Base-by-base conservation (phyloP, 345 rosid species). In the Linum usitatissimum region DNA sequence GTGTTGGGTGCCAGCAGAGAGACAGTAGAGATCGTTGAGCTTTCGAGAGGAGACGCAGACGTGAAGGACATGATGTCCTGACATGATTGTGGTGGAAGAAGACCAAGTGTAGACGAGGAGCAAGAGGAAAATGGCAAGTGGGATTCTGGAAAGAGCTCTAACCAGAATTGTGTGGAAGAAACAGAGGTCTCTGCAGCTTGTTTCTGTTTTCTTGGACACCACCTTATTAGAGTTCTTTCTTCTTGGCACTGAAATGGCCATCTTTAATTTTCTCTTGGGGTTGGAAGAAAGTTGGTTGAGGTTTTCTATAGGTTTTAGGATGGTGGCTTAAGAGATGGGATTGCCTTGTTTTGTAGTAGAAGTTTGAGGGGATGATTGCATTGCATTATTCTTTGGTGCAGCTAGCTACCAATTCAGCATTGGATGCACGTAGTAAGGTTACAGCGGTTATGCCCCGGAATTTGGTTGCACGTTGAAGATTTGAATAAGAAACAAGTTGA, bases 1-100 rank as follows among this genome's bases (percentile, higher is more conserved):
- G 49, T 9, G 86, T 18, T 79, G 87, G 5, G 90, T 60, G 31
- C 96, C 95, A 0, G 96, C 96, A 0, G 98, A 86, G 71, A 91
- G 81, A 71, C 98, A 88, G 64, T 80, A 91, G 55, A 76, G 87
- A 61, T 83, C 79, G 73, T 63, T 83, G 77, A 91, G 92, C 73
- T 86, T 86, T 34, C 95, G 80, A 1, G 92, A 88, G 12, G 95
- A 88, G 49, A 88, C 68, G 55, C 95, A 88, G 18, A 88, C 74
- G 5, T 83, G 95, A 63, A 85, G 78, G 14, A 82, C 76, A 28
- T 85, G 79, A n/a, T n/a, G n/a, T 45, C 84, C 78, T 6, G 92
- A 86, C 69, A 88, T 79, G 73, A 85, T 68, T 48, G 90, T 83
- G 62, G 88, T 72, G 59, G 95, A 82, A 60, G 92, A 82, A 19